phyloP scores from a whole-genome alignment of 192 early-diverging fungal species.

The Mortierella hygrophila region DNA sequence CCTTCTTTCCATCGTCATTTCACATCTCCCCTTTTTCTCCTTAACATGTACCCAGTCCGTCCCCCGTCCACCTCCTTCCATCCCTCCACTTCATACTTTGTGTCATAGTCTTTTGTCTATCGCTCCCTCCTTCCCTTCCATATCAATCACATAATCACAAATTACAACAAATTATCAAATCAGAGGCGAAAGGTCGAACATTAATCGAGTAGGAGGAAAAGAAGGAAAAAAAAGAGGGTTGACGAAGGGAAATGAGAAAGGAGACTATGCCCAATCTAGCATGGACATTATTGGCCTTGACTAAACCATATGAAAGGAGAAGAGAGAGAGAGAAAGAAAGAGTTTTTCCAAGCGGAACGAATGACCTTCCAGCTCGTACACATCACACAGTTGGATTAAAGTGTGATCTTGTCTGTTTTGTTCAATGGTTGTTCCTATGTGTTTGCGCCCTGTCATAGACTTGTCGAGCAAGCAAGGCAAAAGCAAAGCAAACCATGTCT shows the following conservation, averaged over 20 bases:
- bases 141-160: neutral
- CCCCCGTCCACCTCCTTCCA: neutral
- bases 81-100: neutral
- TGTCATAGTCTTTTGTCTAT: neutral
- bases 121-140: neutral
- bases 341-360: neutral
- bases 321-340: neutral
- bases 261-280: conserved; percentile 37
- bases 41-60: neutral
- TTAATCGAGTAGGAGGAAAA: neutral
- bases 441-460: too few relatives aligned
- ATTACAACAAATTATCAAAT: neutral
- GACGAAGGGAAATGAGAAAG: neutral
- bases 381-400: too few relatives aligned
- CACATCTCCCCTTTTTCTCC: neutral
- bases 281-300: conserved; percentile 3
- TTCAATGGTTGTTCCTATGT: too few relatives aligned
- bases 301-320: neutral
- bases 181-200: neutral
- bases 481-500: too few relatives aligned
- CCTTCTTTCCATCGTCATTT: neutral
- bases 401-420: too few relatives aligned
- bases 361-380: neutral
- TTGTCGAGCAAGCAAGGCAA: too few relatives aligned
- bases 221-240: neutral